Conservation (phyloP, 176 grass and related monocot species). For the Oryza officinalis region DNA sequence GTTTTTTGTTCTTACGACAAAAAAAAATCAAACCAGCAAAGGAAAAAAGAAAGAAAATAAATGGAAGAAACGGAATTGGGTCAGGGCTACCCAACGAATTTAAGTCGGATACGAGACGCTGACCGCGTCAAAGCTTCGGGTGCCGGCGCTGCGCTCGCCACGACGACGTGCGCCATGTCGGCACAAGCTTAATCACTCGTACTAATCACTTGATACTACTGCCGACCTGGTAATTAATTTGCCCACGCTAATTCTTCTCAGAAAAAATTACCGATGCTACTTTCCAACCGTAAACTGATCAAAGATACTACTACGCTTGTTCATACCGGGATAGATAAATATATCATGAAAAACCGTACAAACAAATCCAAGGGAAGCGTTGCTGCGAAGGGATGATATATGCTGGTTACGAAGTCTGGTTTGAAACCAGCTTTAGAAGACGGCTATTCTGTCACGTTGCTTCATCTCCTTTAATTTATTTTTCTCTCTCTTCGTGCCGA, state of each 20-base stretch:
- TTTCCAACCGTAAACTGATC: background rate
- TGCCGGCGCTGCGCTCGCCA: background rate
- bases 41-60: background rate
- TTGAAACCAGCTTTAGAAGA: constrained; percentile 37
- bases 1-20: background rate
- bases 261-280: background rate
- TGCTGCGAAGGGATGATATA: background rate
- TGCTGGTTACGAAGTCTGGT: background rate
- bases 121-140: constrained; percentile 30
- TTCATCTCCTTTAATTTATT: background rate
- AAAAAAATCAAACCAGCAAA: background rate
- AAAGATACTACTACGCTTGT: background rate
- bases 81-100: background rate
- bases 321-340: background rate
- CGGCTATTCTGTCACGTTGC: constrained; percentile 44
- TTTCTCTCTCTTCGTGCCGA: background rate
- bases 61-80: background rate
- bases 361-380: background rate
- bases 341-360: background rate
- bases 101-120: background rate
- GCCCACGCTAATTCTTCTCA: background rate
- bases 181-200: constrained; percentile 1
- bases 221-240: constrained; percentile 17
- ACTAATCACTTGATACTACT: background rate
- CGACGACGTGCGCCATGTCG: constrained; percentile 1